Evolutionary conservation across 345 rosid species (phyloP), one percentile per base, ranked within the genome.

Genomic region (Eucalyptus polybractea): DNA sequence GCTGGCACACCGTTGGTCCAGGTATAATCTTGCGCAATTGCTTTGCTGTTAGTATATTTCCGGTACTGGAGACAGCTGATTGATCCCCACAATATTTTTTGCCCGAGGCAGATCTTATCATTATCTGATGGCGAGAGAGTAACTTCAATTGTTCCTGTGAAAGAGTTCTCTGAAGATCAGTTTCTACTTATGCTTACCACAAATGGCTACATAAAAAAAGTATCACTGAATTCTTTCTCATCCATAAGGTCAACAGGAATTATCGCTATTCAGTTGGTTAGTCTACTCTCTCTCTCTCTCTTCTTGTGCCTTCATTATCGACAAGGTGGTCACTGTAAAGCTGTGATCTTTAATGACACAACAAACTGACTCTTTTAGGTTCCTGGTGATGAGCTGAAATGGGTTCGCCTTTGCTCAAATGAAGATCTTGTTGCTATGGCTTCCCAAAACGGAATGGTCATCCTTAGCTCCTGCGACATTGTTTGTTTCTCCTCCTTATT

Each of bases 131-230:
- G 98, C 31, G 99, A 97, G 95, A 97, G 97, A 93, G 94, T 97
- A 93, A 97, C 99, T n/a, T 97, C 99, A 51, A 94, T 97, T 54
- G 94, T 97, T 93, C 97, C 99, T 60, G 98, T 97, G 87, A 95
- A 95, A 91, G 98, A 95, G 91, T 97, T 97, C 92, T 86, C 93
- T 45, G 97, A 89, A 91, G 98, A 97, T 87, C 98, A 93, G 89
- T 96, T 94, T 92, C 95, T 97, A 50, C 94, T 96, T 58, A 97
- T 97, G 99, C 99, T 97, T 89, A 97, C 99, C 3, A 95, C 93
- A 90, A 95, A 95, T 91, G 99, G 99, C 91, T 97, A 96, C 97
- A 97, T 97, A 94, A 97, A 97, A 94, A 97, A 96, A 95, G 99
- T 95, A n/a, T 89, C 99, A 29, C 91, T 97, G 91, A 97, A 94